A percentile compares a stretch with the other conserved stretches of the same genome.
Conservation (phyloP, 2,329 filamentous ascomycete genomes). For the Septoria linicola region DNA sequence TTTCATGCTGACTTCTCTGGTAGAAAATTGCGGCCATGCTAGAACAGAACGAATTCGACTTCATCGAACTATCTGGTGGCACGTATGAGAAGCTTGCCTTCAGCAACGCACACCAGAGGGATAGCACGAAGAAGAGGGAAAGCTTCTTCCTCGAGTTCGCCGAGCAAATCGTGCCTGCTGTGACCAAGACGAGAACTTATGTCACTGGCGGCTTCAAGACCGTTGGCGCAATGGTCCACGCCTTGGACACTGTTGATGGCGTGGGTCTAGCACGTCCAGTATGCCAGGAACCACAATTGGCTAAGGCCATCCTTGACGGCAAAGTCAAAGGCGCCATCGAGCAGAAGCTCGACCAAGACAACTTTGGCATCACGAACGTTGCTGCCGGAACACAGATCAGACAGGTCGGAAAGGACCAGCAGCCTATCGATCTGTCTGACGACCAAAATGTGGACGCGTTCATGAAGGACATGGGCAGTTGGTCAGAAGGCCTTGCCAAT, state of each 20-base stretch:
- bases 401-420: conserved; percentile 54
- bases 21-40: conserved; percentile 30
- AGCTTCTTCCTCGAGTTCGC: conserved; percentile 62
- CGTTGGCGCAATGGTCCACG: conserved; percentile 58
- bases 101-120: conserved; percentile 51
- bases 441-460: conserved; percentile 51
- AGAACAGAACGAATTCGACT: conserved; percentile 54
- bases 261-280: conserved; percentile 58
- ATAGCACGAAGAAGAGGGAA: conserved; percentile 52
- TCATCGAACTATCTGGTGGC: conserved; percentile 61
- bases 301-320: conserved; percentile 48
- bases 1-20: too few relatives aligned
- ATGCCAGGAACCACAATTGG: conserved; percentile 52
- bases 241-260: conserved; percentile 57
- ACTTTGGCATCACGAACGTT: conserved; percentile 53
- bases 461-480: conserved; percentile 49
- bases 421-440: conserved; percentile 54
- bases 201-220: conserved; percentile 60
- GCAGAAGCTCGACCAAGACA: conserved; percentile 45
- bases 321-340: conserved; percentile 52
- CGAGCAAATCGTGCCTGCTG: conserved; percentile 50
- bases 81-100: conserved; percentile 59
- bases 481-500: conserved; percentile 35
- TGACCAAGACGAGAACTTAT: conserved; percentile 57
- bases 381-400: conserved; percentile 53